Evolutionary conservation across 164 flowering plant species (phyloP).

Genomic region (Pachysandra terminalis): DNA sequence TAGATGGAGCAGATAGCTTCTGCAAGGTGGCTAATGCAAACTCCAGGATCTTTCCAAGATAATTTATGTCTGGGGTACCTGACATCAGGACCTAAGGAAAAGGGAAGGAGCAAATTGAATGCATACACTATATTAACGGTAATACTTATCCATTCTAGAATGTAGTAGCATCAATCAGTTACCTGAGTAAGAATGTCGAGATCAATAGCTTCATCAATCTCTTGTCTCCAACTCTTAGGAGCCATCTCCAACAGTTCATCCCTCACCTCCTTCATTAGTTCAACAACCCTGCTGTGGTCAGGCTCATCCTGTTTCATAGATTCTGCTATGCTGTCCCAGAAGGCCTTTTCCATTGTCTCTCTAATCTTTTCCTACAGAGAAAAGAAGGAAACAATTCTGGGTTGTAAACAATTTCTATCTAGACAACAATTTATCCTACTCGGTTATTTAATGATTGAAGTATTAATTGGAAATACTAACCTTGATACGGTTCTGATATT

Average conservation of each 20-base stretch:
- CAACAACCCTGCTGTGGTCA: constrained; percentile 52
- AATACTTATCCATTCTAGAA: too few species aligned
- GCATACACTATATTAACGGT: neutral
- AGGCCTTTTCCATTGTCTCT: constrained; percentile 85
- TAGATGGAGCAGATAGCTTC: constrained; percentile 84
- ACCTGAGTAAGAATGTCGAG: constrained; percentile 83
- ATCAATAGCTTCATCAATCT: constrained; percentile 67
- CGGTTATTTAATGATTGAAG: neutral
- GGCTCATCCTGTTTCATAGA: constrained; percentile 62
- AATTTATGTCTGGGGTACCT: constrained; percentile 62
- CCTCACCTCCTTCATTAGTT: constrained; percentile 78
- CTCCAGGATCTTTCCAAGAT: constrained; percentile 68
- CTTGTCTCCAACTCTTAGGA: constrained; percentile 79
- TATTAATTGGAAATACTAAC: constrained; percentile 27
- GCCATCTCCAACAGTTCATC: constrained; percentile 81
- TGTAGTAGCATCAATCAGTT: neutral
- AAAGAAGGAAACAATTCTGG: constrained; percentile 2
- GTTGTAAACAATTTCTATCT: neutral
- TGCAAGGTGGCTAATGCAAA: constrained; percentile 63
- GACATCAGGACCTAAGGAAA: constrained; percentile 56
- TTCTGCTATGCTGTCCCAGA: constrained; percentile 83
- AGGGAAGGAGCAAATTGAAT: neutral
- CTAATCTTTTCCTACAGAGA: constrained; percentile 50
- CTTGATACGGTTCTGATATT: constrained; percentile 36
- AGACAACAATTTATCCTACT: neutral